Conservation (phyloP, 2,329 filamentous ascomycete species). For the Periconia macrospinosa region DNA sequence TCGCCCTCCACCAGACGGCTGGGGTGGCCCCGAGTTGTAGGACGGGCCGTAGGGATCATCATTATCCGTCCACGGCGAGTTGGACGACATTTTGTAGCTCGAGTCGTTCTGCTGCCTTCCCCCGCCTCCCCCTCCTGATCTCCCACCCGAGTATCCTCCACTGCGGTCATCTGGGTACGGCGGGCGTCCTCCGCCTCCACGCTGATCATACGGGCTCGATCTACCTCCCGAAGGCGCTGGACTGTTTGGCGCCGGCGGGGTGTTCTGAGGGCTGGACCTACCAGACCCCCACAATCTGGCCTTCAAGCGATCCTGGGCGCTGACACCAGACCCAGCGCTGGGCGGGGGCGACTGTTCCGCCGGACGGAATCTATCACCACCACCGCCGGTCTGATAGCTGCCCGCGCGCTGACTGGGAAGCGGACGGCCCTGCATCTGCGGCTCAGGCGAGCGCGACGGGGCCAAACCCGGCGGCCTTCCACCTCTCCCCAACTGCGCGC, state of each 20-base stretch:
- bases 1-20: slow-evolving; percentile 29
- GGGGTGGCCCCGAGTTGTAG: slow-evolving; percentile 25
- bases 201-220: slow-evolving; percentile 30
- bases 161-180: slow-evolving; percentile 38
- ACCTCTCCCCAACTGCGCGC: slow-evolving; percentile 48
- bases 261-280: slow-evolving; percentile 58
- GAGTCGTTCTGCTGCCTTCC: slow-evolving; percentile 29
- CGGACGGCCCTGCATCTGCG: slow-evolving; percentile 55
- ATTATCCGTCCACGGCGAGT: slow-evolving; percentile 35
- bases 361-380: slow-evolving; percentile 35
- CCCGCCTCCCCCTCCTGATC: slow-evolving; percentile 22
- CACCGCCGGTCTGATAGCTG: slow-evolving; percentile 67
- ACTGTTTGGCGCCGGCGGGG: slow-evolving; percentile 21
- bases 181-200: slow-evolving; percentile 17
- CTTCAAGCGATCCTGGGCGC: slow-evolving; percentile 80
- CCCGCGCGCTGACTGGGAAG: slow-evolving; percentile 73
- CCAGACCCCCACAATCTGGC: slow-evolving; percentile 75
- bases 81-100: slow-evolving; percentile 29
- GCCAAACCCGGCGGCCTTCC: slow-evolving; percentile 30
- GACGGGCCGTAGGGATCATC: slow-evolving; percentile 36
- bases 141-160: slow-evolving; percentile 30
- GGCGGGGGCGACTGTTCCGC: slow-evolving; percentile 43
- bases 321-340: slow-evolving; percentile 48
- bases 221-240: slow-evolving; percentile 8
- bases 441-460: slow-evolving; percentile 37